Evolutionary conservation across 352 stramenopile genomes (phyloP).

Genomic region (Phytophthora hybrid): DNA sequence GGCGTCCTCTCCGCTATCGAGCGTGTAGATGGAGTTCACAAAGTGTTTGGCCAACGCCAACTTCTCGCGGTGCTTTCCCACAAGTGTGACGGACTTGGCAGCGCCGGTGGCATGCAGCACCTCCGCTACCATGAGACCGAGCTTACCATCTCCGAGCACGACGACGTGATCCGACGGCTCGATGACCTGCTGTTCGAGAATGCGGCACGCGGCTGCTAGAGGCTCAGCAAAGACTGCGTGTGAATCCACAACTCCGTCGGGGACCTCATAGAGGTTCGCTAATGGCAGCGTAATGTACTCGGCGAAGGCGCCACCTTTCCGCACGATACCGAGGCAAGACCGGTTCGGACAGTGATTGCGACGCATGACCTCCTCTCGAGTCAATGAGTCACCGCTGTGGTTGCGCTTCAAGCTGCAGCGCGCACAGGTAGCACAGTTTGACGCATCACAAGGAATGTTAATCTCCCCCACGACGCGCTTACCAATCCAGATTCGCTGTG

Average conservation of each 20-base stretch:
- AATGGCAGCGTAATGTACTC: constrained; percentile 87
- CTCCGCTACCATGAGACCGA: constrained; percentile 89
- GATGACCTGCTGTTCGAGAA: constrained; percentile 87
- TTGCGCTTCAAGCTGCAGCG: constrained; percentile 26
- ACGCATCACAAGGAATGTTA: constrained; percentile 85
- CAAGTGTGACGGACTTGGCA: constrained; percentile 51
- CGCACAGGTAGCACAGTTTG: constrained; percentile 53
- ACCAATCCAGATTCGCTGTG: constrained; percentile 53
- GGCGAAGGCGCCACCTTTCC: constrained; percentile 82
- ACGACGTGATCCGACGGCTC: constrained; percentile 63
- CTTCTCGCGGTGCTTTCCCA: constrained; percentile 72
- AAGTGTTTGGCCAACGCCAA: constrained; percentile 59
- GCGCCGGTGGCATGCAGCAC: constrained; percentile 58
- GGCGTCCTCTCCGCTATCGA: constrained; percentile 31
- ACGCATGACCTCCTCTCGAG: constrained; percentile 44
- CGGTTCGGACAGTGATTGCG: constrained; percentile 91
- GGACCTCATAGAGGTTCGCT: constrained; percentile 86
- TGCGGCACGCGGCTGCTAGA: constrained; percentile 85
- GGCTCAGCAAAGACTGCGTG: constrained; percentile 88
- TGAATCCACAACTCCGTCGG: constrained; percentile 66
- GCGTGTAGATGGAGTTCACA: constrained; percentile 43
- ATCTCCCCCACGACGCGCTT: constrained; percentile 93
- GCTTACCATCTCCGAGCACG: constrained; percentile 90
- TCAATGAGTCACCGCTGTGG: constrained; percentile 29
- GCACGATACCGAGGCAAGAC: constrained; percentile 85